Percentiles rank a stretch among this genome's conserved stretches.
These are phyloP conservation scores for Phaeosphaeriaceae sp. DNA, from an alignment of 2,329 filamentous ascomycete species.

Conservation along the genomic window DNA sequence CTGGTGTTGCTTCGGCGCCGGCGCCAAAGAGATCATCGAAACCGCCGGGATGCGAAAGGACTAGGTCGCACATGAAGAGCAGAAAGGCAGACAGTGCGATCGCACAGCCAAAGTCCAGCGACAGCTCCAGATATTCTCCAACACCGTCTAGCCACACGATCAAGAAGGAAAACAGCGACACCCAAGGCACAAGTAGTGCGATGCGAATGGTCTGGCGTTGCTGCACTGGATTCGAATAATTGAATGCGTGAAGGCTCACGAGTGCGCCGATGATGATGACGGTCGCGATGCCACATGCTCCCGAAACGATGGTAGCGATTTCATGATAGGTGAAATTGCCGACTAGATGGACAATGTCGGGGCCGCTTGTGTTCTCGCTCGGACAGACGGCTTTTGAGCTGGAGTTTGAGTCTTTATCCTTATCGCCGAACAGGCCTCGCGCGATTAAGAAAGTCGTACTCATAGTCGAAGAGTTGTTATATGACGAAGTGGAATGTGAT, in stretches of 20 bases:
- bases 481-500: not conserved
- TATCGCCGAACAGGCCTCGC: not conserved
- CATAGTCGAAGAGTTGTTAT: not conserved
- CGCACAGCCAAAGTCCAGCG: slow-evolving; percentile 37
- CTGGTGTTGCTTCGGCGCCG: slow-evolving; percentile 9
- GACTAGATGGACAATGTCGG: slow-evolving; percentile 25
- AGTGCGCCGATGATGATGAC: slow-evolving; percentile 18
- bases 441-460: not conserved
- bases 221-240: slow-evolving; percentile 37
- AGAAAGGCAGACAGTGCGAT: slow-evolving; percentile 39
- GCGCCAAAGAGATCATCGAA: slow-evolving; percentile 39
- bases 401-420: not conserved
- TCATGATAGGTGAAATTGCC: slow-evolving; percentile 33
- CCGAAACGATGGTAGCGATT: slow-evolving; percentile 31
- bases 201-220: slow-evolving; percentile 41
- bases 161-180: slow-evolving; percentile 33
- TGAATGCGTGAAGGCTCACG: slow-evolving; percentile 28
- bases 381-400: slow-evolving; percentile 9
- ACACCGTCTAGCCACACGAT: slow-evolving; percentile 24
- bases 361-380: slow-evolving; percentile 16
- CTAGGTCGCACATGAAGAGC: slow-evolving; percentile 41
- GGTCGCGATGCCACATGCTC: slow-evolving; percentile 26
- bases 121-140: slow-evolving; percentile 26
- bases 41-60: slow-evolving; percentile 31
- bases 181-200: slow-evolving; percentile 32